phyloP scores from a whole-genome alignment of 257 asterid genomes.

The Dorcoceras hygrometricum region DNA sequence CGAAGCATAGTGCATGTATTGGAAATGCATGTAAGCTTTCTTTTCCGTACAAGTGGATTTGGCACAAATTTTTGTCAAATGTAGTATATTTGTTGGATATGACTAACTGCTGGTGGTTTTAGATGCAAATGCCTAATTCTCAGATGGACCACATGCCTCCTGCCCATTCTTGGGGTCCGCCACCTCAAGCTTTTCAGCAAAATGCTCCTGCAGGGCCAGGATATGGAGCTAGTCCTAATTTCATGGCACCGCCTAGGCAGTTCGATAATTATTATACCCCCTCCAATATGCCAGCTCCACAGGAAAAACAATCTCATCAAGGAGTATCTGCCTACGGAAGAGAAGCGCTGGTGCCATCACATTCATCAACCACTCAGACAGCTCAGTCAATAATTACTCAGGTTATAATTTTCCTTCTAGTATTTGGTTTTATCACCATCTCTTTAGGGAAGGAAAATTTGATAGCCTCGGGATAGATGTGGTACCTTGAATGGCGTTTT shows the following conservation, averaged over 20 bases:
- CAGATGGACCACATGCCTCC: constrained; percentile 74
- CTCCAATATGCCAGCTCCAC: constrained; percentile 55
- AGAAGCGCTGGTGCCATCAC: constrained; percentile 60
- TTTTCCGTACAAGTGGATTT: constrained; percentile 14
- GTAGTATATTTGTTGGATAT: constrained; percentile 2
- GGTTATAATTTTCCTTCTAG: constrained; percentile 35
- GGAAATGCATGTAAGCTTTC: constrained; percentile 71
- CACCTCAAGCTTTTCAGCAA: constrained; percentile 68
- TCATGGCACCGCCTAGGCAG: constrained; percentile 70
- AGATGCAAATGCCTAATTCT: constrained; percentile 66
- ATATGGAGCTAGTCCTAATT: constrained; percentile 63
- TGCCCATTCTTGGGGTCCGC: constrained; percentile 77
- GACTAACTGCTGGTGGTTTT: constrained; percentile 13
- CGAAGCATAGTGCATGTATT: constrained; percentile 72
- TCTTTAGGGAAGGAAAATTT: background rate
- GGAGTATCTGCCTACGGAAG: constrained; percentile 87
- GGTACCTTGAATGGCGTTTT: constrained; percentile 13
- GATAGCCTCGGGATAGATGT: constrained; percentile 4
- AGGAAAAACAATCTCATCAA: constrained; percentile 76
- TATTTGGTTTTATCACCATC: constrained; percentile 17
- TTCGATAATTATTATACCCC: constrained; percentile 68
- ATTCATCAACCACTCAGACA: constrained; percentile 63
- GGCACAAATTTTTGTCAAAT: background rate
- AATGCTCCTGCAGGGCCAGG: constrained; percentile 55
- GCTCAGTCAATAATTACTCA: constrained; percentile 75